Evolutionary conservation across 2,329 filamentous ascomycete genomes (phyloP), one percentile per base, ranked within the genome.

Genomic region (Dactylellina parvicollis): DNA sequence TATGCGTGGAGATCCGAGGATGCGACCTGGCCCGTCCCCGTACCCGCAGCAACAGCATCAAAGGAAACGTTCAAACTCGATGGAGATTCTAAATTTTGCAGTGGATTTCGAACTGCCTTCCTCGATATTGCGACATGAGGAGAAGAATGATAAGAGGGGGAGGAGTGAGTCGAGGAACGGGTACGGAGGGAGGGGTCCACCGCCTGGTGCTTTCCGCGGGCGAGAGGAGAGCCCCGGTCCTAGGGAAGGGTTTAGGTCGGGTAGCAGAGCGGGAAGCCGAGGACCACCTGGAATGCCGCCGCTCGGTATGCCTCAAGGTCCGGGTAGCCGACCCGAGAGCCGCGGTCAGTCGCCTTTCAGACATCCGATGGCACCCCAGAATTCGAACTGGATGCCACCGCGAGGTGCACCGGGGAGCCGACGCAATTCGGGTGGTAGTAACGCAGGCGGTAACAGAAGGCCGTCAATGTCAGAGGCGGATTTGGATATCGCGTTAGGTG

Each of bases 381-480:
- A 64, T 24, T 52, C 59, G 30, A 64, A 64, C 24, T 38, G 52
- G 5, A 57, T 59, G 52, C 69, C 69, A n/a, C 69, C 69, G 3
- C 42, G 67, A n/a, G 59, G 60, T 14, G 24, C 18, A 18, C 69
- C 69, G 4, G 69, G 60, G 18, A 50, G 60, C 18, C 46, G 69
- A 20, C 22, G 69, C 14, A 66, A 60, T 22, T 73, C 69, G 0
- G 55, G 55, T 1, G 55, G 60, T 2, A 73, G 69, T n/a, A 66
- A 60, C 18, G 40, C 46, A 10, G 57, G 49, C n/a, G 57, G 46
- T 7, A 50, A 42, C 18, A 50, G 69, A 36, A 44, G 60, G 16
- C 69, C 69, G 1, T 73, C 69, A 14, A 60, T 73, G 60, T 66
- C 60, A 1, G 69, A 73, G 32, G 60, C 60, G 1, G 69, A 73